Evolutionary conservation across 495 filamentous ascomycete genomes (phyloP).

Genomic region (Penicillium atrosanguineum): DNA sequence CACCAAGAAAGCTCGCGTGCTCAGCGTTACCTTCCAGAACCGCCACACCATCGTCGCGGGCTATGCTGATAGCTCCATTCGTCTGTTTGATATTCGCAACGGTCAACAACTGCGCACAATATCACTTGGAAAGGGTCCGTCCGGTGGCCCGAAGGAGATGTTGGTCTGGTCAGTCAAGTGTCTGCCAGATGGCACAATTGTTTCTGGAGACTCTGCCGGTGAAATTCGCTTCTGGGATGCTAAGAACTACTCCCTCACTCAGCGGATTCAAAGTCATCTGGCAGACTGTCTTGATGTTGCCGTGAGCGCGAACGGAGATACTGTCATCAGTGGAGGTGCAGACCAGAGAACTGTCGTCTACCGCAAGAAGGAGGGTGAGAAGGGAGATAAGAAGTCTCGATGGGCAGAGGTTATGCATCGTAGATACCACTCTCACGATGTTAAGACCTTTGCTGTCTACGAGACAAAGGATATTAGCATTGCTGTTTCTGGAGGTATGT

Average conservation of each 20-base stretch:
- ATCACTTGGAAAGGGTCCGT: constrained; percentile 74
- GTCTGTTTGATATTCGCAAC: constrained; percentile 82
- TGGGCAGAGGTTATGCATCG: constrained; percentile 85
- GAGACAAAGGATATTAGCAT: constrained; percentile 81
- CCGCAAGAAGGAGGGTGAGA: constrained; percentile 52
- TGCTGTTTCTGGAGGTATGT: constrained; percentile 84
- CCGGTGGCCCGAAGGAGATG: constrained; percentile 74
- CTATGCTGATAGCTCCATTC: constrained; percentile 87
- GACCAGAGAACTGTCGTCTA: constrained; percentile 84
- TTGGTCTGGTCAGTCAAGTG: constrained; percentile 92
- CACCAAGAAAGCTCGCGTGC: constrained; percentile 76
- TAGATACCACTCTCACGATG: constrained; percentile 85
- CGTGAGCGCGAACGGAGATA: constrained; percentile 73
- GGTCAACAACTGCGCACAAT: constrained; percentile 73
- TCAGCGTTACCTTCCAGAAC: constrained; percentile 87
- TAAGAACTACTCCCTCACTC: constrained; percentile 80
- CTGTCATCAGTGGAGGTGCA: constrained; percentile 87
- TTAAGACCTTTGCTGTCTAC: constrained; percentile 90
- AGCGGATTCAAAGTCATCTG: constrained; percentile 79
- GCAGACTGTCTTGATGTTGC: constrained; percentile 89
- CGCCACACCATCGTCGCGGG: constrained; percentile 80
- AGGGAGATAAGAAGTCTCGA: constrained; percentile 54
- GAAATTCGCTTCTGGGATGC: constrained; percentile 92
- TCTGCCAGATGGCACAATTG: constrained; percentile 80
- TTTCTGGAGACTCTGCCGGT: constrained; percentile 92